Conservation (phyloP, 768 basidiomycete genomes). For the Lentinus brumalis region DNA sequence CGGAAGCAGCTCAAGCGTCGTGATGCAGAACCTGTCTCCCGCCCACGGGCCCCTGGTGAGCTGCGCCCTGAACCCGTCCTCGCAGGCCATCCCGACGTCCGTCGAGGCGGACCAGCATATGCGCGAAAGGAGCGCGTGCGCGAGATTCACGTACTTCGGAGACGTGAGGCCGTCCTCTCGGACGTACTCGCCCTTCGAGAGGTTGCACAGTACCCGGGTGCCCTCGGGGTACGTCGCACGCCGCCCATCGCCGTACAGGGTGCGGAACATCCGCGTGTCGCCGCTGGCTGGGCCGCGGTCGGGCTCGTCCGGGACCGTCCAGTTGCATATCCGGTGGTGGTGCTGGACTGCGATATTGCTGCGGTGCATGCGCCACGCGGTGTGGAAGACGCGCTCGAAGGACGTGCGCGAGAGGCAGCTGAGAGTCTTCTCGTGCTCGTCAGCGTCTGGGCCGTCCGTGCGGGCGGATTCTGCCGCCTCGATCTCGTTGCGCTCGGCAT, state of each 20-base stretch:
- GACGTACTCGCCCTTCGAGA: slow-evolving; percentile 7
- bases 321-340: not conserved
- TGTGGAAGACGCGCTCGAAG: slow-evolving; percentile 1
- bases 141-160: not conserved
- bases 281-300: not conserved
- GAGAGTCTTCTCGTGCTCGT: not conserved
- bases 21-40: slow-evolving; percentile 8
- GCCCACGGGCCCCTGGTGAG: slow-evolving; percentile 3
- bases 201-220: slow-evolving; percentile 6
- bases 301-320: not conserved
- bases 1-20: not conserved
- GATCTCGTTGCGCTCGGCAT: not conserved
- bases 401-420: not conserved
- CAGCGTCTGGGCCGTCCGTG: not conserved
- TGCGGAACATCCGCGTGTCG: not conserved
- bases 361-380: not conserved
- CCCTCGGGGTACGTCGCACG: not conserved
- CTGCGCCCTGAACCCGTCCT: not conserved
- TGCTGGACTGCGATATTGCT: not conserved
- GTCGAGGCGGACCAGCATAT: slow-evolving; percentile 1
- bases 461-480: not conserved
- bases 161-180: not conserved
- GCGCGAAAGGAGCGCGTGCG: slow-evolving; percentile 2
- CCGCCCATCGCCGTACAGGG: slow-evolving; percentile 1
- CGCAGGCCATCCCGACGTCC: not conserved